Evolutionary conservation across 1,284 basidiomycete species (phyloP).

Genomic region (Pholiota adiposa): DNA sequence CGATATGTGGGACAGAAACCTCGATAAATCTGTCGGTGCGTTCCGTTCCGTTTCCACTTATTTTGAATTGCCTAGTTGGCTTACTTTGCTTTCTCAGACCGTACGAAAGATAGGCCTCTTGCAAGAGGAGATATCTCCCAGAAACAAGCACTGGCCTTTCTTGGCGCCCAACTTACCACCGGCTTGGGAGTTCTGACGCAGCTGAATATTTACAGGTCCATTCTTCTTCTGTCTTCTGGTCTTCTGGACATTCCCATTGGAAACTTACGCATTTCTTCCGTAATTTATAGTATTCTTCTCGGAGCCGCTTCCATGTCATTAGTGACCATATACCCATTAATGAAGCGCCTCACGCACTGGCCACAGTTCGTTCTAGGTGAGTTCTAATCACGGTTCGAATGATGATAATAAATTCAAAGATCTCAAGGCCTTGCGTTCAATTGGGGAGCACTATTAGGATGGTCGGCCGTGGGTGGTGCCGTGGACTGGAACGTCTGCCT

Average conservation of each 20-base stretch:
- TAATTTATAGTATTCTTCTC: constrained; percentile 73
- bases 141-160: constrained; percentile 81
- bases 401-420: not conserved
- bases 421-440: constrained; percentile 88
- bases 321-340: constrained; percentile 91
- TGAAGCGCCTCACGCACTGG: constrained; percentile 98
- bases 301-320: constrained; percentile 91
- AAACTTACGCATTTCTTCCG: not conserved
- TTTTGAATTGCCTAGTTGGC: not conserved
- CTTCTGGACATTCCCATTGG: not conserved
- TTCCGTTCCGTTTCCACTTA: constrained; percentile 35
- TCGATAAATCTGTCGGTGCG: constrained; percentile 93
- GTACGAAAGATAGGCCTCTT: constrained; percentile 59
- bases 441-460: constrained; percentile 96
- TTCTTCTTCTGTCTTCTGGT: too few relatives aligned
- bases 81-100: constrained; percentile 31
- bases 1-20: constrained; percentile 96
- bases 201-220: constrained; percentile 92
- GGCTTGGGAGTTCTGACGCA: constrained; percentile 93
- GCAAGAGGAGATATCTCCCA: constrained; percentile 84
- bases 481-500: constrained; percentile 86
- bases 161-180: constrained; percentile 81
- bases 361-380: constrained; percentile 92
- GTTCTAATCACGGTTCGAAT: constrained; percentile 23
- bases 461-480: constrained; percentile 89